Conservation (phyloP, 768 basidiomycete genomes). For the Cystobasidium ongulense region DNA sequence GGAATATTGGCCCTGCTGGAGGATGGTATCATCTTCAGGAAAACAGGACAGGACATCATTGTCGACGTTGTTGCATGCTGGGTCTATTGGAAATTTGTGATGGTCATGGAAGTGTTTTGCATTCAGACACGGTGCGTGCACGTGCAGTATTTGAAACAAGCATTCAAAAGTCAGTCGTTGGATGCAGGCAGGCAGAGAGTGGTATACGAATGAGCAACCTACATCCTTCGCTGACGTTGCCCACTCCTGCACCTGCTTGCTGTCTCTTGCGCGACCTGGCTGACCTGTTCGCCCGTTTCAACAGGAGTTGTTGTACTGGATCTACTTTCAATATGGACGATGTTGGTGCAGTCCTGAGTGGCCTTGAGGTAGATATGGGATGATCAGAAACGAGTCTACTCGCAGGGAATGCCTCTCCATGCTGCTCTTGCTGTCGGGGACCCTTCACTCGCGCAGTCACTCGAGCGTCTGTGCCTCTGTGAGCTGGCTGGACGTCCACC, state of each 20-base stretch:
- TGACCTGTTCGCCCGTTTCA: not conserved
- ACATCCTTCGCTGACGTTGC: conserved; percentile 26
- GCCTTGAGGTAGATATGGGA: not conserved
- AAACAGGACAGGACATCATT: conserved; percentile 73
- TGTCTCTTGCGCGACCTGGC: not conserved
- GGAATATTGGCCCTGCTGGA: conserved; percentile 68
- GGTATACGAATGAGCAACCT: not conserved
- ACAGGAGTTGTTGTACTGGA: not conserved
- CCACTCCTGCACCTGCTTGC: conserved; percentile 15
- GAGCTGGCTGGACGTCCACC: no score
- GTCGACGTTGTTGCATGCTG: conserved; percentile 47
- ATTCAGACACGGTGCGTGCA: not conserved
- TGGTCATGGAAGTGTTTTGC: not conserved
- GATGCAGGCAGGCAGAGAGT: no score
- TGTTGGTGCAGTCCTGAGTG: not conserved
- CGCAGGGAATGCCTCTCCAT: not conserved
- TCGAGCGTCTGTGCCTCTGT: no score
- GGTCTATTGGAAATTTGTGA: conserved; percentile 39
- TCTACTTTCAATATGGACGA: not conserved
- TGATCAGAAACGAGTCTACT: not conserved
- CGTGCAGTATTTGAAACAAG: conserved; percentile 11
- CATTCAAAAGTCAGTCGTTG: no score
- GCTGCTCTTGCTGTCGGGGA: not conserved
- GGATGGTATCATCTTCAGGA: conserved; percentile 53
- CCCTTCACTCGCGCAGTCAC: no score